These are phyloP conservation scores for Flueggea neowawraea DNA, from an alignment of 441 rosid species.

Conservation along the genomic window DNA sequence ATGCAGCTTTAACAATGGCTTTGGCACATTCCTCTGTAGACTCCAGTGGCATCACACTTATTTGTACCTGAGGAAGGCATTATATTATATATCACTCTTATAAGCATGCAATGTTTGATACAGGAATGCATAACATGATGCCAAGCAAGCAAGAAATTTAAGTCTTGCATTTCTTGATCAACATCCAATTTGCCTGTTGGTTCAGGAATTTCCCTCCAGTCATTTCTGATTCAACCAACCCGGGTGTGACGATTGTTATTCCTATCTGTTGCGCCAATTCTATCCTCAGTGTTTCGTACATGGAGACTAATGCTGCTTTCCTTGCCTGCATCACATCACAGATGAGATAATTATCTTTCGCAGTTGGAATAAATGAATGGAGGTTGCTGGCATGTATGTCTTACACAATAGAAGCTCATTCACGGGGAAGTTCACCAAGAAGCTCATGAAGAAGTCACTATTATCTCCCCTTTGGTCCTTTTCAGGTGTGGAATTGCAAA, in stretches of 20 bases:
- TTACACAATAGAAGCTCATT: slow-evolving; percentile 29
- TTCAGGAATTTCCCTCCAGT: slow-evolving; percentile 6
- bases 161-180: background rate
- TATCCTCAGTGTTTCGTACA: slow-evolving; percentile 42
- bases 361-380: background rate
- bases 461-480: slow-evolving; percentile 33
- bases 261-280: slow-evolving; percentile 41
- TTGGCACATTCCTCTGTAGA: slow-evolving; percentile 20
- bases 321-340: slow-evolving; percentile 33
- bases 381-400: background rate
- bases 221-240: slow-evolving; percentile 38
- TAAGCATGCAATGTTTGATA: no score
- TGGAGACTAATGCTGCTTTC: slow-evolving; percentile 47
- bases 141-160: background rate
- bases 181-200: slow-evolving; percentile 1
- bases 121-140: no score
- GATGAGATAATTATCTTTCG: background rate
- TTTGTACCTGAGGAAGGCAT: background rate
- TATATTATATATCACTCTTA: no score
- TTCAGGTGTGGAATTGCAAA: slow-evolving; percentile 33
- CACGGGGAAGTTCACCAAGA: slow-evolving; percentile 26
- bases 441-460: slow-evolving; percentile 25
- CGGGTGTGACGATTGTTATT: slow-evolving; percentile 47
- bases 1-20: slow-evolving; percentile 29
- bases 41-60: slow-evolving; percentile 22